Percentiles rank a stretch among this genome's conserved stretches.
Conservation (phyloP, 2,329 filamentous ascomycete genomes). For the Monosporascus cannonballus region DNA sequence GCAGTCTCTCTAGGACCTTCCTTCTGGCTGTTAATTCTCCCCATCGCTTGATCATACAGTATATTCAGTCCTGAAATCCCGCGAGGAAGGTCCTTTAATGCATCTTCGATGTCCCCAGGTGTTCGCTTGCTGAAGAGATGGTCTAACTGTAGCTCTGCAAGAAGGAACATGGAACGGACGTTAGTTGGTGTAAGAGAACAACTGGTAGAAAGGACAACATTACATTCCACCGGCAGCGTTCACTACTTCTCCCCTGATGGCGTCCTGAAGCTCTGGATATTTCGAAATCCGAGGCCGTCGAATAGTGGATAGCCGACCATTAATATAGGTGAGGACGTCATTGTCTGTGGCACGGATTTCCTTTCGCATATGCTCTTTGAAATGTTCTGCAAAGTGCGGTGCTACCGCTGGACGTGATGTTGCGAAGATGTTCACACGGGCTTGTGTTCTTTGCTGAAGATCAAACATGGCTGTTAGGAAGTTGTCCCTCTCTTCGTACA, state of each 20-base stretch:
- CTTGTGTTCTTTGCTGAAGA: constrained; percentile 2
- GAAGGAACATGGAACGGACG: constrained; percentile 27
- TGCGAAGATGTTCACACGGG: constrained; percentile 8
- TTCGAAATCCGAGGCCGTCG: constrained; percentile 6
- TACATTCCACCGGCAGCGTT: constrained; percentile 24
- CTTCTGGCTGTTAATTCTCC: constrained; percentile 33
- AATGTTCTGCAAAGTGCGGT: constrained; percentile 8
- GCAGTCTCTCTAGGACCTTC: constrained; percentile 27
- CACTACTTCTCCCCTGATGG: constrained; percentile 13
- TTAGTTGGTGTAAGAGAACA: not conserved
- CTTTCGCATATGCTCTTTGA: constrained; percentile 4
- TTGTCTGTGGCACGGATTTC: constrained; percentile 26
- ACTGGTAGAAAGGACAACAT: constrained; percentile 4
- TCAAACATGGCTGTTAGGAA: constrained; percentile 7
- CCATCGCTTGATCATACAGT: constrained; percentile 35
- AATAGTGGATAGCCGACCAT: constrained; percentile 12
- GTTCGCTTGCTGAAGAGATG: constrained; percentile 25
- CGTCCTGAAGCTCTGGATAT: constrained; percentile 9
- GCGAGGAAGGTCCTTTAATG: constrained; percentile 24
- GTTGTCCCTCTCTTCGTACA: not conserved
- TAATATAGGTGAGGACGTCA: constrained; percentile 24
- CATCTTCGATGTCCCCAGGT: constrained; percentile 21
- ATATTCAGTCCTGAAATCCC: constrained; percentile 25
- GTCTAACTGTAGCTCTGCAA: constrained; percentile 29
- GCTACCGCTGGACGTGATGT: constrained; percentile 9